phyloP scores from a whole-genome alignment of 2,329 filamentous ascomycete species.

The Tolypocladium pustulatum region DNA sequence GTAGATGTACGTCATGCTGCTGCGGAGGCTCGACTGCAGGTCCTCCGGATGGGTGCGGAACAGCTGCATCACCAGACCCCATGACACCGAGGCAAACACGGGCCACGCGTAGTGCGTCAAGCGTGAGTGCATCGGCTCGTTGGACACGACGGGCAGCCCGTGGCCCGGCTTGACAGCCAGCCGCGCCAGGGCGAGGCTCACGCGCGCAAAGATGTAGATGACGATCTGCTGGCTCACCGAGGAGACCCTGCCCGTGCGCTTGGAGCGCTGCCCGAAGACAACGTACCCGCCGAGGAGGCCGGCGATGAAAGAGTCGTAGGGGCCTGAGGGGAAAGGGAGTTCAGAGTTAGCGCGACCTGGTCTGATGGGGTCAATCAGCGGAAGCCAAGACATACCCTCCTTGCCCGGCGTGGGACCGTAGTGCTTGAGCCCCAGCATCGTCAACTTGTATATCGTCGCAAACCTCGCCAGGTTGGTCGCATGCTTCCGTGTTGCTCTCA shows the following conservation, averaged over 20 bases:
- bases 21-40: constrained; percentile 80
- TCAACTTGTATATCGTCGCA: constrained; percentile 78
- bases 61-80: constrained; percentile 91
- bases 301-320: constrained; percentile 75
- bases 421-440: constrained; percentile 64
- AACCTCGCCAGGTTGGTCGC: constrained; percentile 88
- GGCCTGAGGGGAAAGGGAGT: constrained; percentile 29
- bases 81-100: constrained; percentile 80
- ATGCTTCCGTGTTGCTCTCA: constrained; percentile 81
- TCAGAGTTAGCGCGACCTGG: background rate
- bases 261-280: constrained; percentile 66
- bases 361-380: background rate
- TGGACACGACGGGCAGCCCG: constrained; percentile 40
- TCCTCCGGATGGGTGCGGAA: constrained; percentile 88
- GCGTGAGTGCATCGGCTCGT: constrained; percentile 31
- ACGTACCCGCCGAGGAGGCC: constrained; percentile 85
- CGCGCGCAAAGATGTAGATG: constrained; percentile 93
- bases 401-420: constrained; percentile 48
- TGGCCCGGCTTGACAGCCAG: constrained; percentile 60
- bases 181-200: constrained; percentile 74
- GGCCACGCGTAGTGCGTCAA: constrained; percentile 77
- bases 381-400: constrained; percentile 29
- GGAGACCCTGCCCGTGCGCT: constrained; percentile 57
- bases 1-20: constrained; percentile 97
- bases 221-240: constrained; percentile 94